Percentiles rank a stretch among this genome's conserved stretches.
These are phyloP conservation scores for Hymenoscyphus albidus DNA, from an alignment of 2,329 filamentous ascomycete genomes.

Conservation along the genomic window DNA sequence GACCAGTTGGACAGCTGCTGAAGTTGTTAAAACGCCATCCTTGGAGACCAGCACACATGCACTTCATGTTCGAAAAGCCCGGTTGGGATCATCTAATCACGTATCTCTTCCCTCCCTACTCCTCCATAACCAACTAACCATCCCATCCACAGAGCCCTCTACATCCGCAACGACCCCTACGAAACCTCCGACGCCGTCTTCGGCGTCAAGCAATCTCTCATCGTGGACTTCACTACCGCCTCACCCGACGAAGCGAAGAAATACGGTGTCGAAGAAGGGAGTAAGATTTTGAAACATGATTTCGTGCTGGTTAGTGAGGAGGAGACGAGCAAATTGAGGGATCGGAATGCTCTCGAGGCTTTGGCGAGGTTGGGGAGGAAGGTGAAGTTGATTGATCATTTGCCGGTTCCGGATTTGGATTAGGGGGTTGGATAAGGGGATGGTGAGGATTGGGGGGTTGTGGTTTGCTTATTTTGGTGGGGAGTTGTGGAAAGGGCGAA, in stretches of 20 bases:
- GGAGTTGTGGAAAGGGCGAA: no score
- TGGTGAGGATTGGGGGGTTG: neutral
- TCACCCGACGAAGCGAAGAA: conserved; percentile 50
- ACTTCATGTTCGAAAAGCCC: conserved; percentile 83
- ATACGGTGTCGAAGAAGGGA: conserved; percentile 62
- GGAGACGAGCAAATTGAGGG: conserved; percentile 63
- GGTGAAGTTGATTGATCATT: conserved; percentile 70
- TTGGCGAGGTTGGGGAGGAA: conserved; percentile 46
- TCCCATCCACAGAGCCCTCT: conserved; percentile 58
- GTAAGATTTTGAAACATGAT: conserved; percentile 63
- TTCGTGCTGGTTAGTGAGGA: conserved; percentile 73
- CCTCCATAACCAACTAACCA: no score
- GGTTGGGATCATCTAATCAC: conserved; percentile 80
- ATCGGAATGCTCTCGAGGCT: conserved; percentile 63
- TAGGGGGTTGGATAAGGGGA: conserved; percentile 37
- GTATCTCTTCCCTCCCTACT: conserved; percentile 47
- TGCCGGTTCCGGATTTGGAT: conserved; percentile 68
- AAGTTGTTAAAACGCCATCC: conserved; percentile 65
- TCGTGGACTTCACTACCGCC: conserved; percentile 60
- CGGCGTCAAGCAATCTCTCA: conserved; percentile 75
- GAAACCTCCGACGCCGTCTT: conserved; percentile 83
- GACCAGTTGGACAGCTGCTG: conserved; percentile 73
- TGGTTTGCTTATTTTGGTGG: neutral
- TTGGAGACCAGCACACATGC: conserved; percentile 74
- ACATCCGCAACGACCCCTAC: conserved; percentile 73